phyloP scores from a whole-genome alignment of 495 filamentous ascomycete species.

The Neurospora sp. region DNA sequence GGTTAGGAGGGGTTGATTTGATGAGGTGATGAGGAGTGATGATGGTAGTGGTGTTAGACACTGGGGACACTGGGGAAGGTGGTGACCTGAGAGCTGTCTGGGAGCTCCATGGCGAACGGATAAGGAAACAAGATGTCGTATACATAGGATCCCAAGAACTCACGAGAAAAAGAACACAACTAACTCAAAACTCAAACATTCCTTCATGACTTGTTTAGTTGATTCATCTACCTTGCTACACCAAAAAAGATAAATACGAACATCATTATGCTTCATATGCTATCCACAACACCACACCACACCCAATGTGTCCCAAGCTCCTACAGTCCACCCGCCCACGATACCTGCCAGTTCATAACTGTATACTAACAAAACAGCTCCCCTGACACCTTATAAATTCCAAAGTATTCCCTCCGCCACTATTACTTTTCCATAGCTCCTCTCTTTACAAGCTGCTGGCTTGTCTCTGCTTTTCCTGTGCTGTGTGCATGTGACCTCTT shows the following conservation, averaged over 20 bases:
- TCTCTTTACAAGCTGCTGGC: not conserved
- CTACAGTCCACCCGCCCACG: not conserved
- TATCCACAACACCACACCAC: not conserved
- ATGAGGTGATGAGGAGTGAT: not conserved
- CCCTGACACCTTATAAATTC: not conserved
- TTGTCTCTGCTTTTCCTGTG: not conserved
- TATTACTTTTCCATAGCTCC: not conserved
- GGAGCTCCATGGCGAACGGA: too few relatives aligned
- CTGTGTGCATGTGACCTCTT: not conserved
- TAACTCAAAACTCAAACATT: too few relatives aligned
- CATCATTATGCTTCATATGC: not conserved
- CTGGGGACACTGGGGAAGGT: too few relatives aligned
- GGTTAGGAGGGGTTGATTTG: slow-evolving; percentile 25
- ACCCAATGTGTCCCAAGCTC: not conserved
- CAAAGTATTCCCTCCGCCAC: not conserved
- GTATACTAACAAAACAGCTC: not conserved
- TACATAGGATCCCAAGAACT: too few relatives aligned
- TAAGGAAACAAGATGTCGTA: too few relatives aligned
- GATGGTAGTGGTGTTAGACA: not conserved
- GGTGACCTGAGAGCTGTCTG: not conserved
- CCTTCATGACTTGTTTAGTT: not conserved
- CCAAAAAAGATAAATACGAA: not conserved
- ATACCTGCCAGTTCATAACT: not conserved
- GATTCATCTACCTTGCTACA: not conserved
- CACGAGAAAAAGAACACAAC: too few relatives aligned